Base-by-base conservation (phyloP, 306 rosid species). In the Leucaena leucocephala region DNA sequence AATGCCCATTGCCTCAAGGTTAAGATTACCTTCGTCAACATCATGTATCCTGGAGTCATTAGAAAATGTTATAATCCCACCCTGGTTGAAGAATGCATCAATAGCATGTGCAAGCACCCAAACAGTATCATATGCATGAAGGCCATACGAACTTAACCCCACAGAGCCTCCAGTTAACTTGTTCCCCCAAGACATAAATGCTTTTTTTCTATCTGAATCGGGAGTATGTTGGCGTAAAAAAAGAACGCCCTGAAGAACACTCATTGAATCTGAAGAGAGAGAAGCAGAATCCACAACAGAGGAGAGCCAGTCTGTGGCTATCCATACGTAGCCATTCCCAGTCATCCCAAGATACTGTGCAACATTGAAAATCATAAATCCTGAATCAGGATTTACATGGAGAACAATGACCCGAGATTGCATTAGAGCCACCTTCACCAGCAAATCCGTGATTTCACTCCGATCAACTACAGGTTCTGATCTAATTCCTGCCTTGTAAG, bases 301-400 rank as follows among this genome's bases (percentile, higher is more conserved):
- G 0, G 98, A 87, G 57, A 96, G 97, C 98, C 98, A 96, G 44
- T 96, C 98, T 0, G 97, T 91, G 46, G 96, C 93, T 78, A 96
- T 93, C 99, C 99, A 96, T 19, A 88, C 99, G 82, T 85, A 91
- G 46, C 97, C 99, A 84, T 84, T 84, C n/a, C 87, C 87, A 69
- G 83, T 82, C 98, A 96, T 96, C 81, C 88, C 91, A 74, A 96
- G 98, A 86, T 83, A 89, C 33, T 38, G 83, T 0, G 99, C 98
- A 78, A 91, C 90, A 44, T 86, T 73, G 78, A 96, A 87, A 80
- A 96, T 74, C 75, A 55, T 62, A 74, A 90, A 77, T 46, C 99
- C 99, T 33, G 87, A 81, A 82, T 87, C 84, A 64, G 96, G 84
- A 86, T 91, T 89, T 27, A 84, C 92, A 70, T 93, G 99, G 45